Conservation (phyloP, 192 early-diverging fungal genomes). For the Gonapodya prolifera region DNA sequence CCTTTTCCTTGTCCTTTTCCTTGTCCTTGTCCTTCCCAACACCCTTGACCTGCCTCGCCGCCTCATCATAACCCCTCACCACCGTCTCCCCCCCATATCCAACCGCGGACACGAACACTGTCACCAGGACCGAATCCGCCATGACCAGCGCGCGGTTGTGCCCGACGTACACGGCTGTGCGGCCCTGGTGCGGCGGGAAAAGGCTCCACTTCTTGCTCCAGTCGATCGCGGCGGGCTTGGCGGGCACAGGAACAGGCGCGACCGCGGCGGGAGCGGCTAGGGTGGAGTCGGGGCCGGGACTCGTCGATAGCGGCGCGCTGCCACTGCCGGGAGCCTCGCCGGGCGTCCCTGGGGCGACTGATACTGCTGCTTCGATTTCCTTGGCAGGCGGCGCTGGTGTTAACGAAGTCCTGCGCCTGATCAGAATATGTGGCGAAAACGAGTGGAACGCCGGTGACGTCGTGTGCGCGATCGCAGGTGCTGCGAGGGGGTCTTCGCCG, state of each 20-base stretch:
- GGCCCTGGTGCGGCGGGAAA: background rate
- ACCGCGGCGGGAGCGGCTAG: background rate
- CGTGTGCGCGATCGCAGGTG: background rate
- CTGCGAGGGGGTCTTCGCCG: slow-evolving; percentile 3
- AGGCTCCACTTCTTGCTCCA: background rate
- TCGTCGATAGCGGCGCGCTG: background rate
- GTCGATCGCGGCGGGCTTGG: background rate
- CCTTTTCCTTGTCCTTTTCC: slow-evolving; percentile 7
- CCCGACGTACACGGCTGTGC: background rate
- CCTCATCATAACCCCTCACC: background rate
- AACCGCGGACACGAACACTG: background rate
- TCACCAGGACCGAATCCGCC: background rate
- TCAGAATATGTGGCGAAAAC: background rate
- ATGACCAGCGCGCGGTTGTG: background rate
- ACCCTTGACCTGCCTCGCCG: slow-evolving; percentile 18
- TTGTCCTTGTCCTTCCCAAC: slow-evolving; percentile 14
- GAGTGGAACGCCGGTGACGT: background rate
- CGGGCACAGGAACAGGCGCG: background rate
- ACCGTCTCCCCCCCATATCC: background rate
- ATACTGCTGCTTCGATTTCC: too few species aligned
- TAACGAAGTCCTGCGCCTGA: background rate
- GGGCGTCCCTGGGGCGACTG: background rate
- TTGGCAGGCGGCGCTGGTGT: background rate
- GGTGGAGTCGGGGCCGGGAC: background rate
- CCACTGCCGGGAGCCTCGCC: too few species aligned